A percentile compares a stretch with the other conserved stretches of the same genome.
Conservation (phyloP, 176 grass and related monocot species). For the Miscanthus lutarioriparius region DNA sequence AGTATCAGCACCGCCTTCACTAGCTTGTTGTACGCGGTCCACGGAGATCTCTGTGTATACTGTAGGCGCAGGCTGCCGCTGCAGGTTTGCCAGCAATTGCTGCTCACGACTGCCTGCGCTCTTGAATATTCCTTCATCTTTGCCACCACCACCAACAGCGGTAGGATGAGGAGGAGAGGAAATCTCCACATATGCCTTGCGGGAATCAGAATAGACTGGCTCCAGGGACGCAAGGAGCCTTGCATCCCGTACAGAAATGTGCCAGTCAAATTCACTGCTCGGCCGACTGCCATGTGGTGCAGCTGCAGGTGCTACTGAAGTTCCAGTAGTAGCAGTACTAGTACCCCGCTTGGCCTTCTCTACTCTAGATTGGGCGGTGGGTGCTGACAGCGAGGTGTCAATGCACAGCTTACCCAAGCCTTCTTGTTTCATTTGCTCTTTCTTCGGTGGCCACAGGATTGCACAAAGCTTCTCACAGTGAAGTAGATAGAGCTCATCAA, state of each 20-base stretch:
- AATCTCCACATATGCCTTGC: not conserved
- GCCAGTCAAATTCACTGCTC: not conserved
- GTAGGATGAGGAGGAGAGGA: not conserved
- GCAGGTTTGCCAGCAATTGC: not conserved
- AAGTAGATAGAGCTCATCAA: not conserved
- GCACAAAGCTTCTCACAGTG: not conserved
- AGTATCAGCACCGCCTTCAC: not conserved
- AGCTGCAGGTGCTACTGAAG: not conserved
- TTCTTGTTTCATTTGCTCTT: not conserved
- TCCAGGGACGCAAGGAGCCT: not conserved
- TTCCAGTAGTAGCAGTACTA: too few relatives aligned
- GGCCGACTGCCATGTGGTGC: not conserved
- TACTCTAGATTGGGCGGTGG: not conserved
- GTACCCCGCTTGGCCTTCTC: too few relatives aligned
- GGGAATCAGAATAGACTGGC: not conserved
- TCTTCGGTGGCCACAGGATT: not conserved
- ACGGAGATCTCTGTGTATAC: not conserved
- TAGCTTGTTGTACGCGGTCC: not conserved
- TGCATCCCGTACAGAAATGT: not conserved
- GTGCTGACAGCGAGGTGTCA: not conserved
- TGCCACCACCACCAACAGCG: not conserved
- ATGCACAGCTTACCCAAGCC: not conserved
- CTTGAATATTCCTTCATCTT: not conserved
- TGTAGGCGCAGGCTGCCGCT: not conserved
- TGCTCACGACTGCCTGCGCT: too few relatives aligned